phyloP scores from a whole-genome alignment of 2,329 filamentous ascomycete species.

The Magnaporthiopsis incrustans region DNA sequence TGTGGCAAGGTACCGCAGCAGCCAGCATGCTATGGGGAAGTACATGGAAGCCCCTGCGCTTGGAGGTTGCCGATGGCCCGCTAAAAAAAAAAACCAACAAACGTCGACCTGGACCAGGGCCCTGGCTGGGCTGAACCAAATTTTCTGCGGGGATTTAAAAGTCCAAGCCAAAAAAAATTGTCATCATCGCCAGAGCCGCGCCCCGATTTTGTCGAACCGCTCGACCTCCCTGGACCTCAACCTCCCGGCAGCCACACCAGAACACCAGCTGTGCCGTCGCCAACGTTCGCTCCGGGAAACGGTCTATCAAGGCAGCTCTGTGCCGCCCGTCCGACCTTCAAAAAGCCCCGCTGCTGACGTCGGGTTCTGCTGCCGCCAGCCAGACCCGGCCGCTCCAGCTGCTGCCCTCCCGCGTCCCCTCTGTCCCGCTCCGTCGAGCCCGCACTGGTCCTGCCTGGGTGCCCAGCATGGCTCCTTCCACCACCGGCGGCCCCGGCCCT shows the following conservation, averaged over 20 bases:
- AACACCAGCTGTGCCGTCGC: neutral
- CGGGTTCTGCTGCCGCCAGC: too few species aligned
- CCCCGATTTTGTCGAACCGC: neutral
- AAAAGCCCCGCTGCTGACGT: too few species aligned
- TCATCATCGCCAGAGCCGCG: neutral
- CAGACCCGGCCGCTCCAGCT: too few species aligned
- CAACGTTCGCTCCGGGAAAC: neutral
- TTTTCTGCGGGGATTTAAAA: slow-evolving; percentile 6
- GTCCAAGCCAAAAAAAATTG: neutral
- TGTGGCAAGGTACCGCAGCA: neutral
- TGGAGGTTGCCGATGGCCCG: neutral
- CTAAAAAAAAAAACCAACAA: neutral
- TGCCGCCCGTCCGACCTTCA: too few species aligned
- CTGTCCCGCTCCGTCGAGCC: too few species aligned
- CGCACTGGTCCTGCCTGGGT: too few species aligned
- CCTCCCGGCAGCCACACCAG: neutral
- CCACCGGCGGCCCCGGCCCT: too few species aligned
- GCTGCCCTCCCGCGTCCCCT: too few species aligned
- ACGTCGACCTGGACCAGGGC: neutral
- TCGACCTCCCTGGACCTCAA: neutral
- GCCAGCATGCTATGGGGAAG: neutral
- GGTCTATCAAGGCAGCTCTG: neutral
- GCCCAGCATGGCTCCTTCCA: too few species aligned
- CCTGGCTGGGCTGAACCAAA: neutral
- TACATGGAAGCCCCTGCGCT: neutral